phyloP scores from a whole-genome alignment of 2,329 filamentous ascomycete genomes.

The Venturia asperata region DNA sequence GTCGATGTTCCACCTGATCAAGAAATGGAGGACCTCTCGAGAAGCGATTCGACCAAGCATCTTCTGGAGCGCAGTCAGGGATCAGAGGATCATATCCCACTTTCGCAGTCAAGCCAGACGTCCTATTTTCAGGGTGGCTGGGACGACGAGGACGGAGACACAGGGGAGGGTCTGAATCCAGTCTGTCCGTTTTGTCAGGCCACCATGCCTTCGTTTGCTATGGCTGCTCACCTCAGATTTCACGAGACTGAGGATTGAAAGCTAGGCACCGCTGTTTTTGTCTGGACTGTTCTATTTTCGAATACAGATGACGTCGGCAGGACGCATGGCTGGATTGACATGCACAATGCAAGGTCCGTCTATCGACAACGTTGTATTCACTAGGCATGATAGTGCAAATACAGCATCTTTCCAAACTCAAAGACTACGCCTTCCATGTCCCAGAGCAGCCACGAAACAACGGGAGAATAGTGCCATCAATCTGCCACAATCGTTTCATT shows the following conservation, averaged over 20 bases:
- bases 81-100: constrained; percentile 18
- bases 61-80: neutral
- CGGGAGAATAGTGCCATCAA: too few relatives aligned
- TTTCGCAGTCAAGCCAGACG: constrained; percentile 21
- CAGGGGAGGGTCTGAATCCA: constrained; percentile 26
- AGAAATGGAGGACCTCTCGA: constrained; percentile 21
- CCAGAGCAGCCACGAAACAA: too few relatives aligned
- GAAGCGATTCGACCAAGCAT: constrained; percentile 7
- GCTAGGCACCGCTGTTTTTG: neutral
- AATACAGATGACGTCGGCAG: too few relatives aligned
- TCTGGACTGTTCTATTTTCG: too few relatives aligned
- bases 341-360: too few relatives aligned
- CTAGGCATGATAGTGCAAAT: too few relatives aligned
- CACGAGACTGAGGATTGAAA: constrained; percentile 35
- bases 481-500: too few relatives aligned
- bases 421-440: too few relatives aligned
- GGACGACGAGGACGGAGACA: constrained; percentile 21
- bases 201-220: constrained; percentile 50
- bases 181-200: constrained; percentile 47
- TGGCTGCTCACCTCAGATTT: constrained; percentile 50
- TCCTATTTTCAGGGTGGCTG: constrained; percentile 23
- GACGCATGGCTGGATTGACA: too few relatives aligned
- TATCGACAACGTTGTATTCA: too few relatives aligned
- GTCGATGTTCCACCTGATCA: constrained; percentile 30
- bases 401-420: too few relatives aligned